Evolutionary conservation across 148 eudicot species (phyloP).

Genomic region (Spergularia bocconei): DNA sequence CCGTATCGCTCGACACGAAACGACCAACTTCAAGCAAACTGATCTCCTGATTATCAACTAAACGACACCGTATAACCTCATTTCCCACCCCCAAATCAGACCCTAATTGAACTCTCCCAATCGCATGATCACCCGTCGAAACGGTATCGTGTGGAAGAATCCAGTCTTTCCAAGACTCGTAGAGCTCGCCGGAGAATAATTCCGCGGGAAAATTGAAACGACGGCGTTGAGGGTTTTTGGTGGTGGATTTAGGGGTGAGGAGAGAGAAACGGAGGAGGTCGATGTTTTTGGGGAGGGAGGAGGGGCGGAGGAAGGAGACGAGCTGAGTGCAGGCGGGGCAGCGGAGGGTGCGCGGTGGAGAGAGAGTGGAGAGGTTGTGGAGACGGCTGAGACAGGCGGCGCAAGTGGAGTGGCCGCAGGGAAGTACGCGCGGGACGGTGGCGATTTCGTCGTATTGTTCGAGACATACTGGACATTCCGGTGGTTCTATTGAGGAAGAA

Average conservation of each 20-base stretch:
- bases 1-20: constrained; percentile 22
- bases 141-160: constrained; percentile 42
- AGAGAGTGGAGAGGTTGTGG: constrained; percentile 44
- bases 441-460: constrained; percentile 44
- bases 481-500: constrained; percentile 28
- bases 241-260: constrained; percentile 25
- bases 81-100: constrained; percentile 9
- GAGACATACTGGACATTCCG: constrained; percentile 89
- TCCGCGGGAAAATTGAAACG: constrained; percentile 28
- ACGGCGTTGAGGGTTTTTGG: background rate
- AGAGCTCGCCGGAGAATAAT: constrained; percentile 55
- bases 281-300: constrained; percentile 77
- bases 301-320: constrained; percentile 44
- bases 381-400: constrained; percentile 55
- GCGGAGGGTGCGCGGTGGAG: constrained; percentile 50
- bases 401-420: constrained; percentile 84
- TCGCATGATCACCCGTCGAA: constrained; percentile 27
- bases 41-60: constrained; percentile 41
- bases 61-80: constrained; percentile 29
- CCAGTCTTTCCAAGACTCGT: constrained; percentile 62
- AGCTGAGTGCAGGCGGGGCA: constrained; percentile 80
- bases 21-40: constrained; percentile 49
- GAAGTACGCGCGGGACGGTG: constrained; percentile 67
- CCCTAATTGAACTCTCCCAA: constrained; percentile 29
- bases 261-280: constrained; percentile 65